Base-by-base conservation (phyloP, 495 filamentous ascomycete species). In the Hypoxylon subgilvum region DNA sequence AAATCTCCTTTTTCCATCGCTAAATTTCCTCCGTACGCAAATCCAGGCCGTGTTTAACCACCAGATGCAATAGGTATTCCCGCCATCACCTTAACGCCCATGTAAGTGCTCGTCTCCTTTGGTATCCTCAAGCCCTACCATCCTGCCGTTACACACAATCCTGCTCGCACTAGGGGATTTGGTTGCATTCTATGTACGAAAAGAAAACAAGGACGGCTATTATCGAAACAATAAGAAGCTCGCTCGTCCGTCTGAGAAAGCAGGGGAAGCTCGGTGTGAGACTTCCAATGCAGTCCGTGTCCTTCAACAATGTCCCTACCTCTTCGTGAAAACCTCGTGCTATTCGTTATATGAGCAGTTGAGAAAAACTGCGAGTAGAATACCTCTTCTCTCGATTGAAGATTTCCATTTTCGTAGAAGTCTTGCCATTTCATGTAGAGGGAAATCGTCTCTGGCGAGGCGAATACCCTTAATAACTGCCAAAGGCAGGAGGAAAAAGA, bases 41-140 rank as follows among this genome's bases (percentile, higher is more conserved):
- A 36, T 50, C 44, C 43, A 21, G 46, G 28, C 23, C 31, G 14
- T 32, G 28, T 57, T 35, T 42, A 22, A 16, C 40, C 46, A 28
- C 27, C 25, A 25, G 57, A 63, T 48, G 41, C 52, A 57, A 57
- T 35, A 57, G 60, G 60, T 63, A 63, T 63, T 63, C 48, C 53
- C 60, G 21, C 14, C 34, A 6, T 28, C 7, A 25, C 47, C 45
- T 14, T 10, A 62, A 62, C 58, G 58, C 58, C 48, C 17, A 32
- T 14, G 30, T 7, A 5, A 38, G 12, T 44, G 44, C 40, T 28
- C 16, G 22, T 36, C 10, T 16, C 16, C 7, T 30, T 10, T 10
- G 27, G 10, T n/a, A 18, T 23, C 21, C 23, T 48, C 44, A 27
- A 19, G 22, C 22, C 16, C 28, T 21, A 13, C 1, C 18, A 19